Evolutionary conservation across 805 yeast genomes (phyloP).

Genomic region (Metschnikowia arizonensis): DNA sequence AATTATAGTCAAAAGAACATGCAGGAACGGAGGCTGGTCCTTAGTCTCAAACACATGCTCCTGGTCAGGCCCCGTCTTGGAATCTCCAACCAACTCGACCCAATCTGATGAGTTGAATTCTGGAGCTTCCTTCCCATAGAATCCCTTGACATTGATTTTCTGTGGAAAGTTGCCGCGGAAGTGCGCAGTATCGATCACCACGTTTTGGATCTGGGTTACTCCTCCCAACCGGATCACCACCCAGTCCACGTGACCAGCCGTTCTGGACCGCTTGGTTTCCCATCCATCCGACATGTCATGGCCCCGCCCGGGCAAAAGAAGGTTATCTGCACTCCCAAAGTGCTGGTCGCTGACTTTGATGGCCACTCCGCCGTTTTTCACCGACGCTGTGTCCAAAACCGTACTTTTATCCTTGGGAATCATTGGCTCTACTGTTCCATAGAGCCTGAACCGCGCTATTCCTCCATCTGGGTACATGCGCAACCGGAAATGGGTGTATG

Average conservation of each 20-base stretch:
- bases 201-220: constrained; percentile 47
- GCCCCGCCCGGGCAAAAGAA: constrained; percentile 91
- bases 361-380: constrained; percentile 85
- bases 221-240: constrained; percentile 78
- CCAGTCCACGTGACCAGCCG: constrained; percentile 87
- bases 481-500: constrained; percentile 75
- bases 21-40: constrained; percentile 45
- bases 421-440: constrained; percentile 79
- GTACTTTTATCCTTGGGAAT: constrained; percentile 44
- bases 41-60: constrained; percentile 58
- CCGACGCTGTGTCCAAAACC: constrained; percentile 72
- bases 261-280: constrained; percentile 92
- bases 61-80: constrained; percentile 77
- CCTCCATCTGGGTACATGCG: constrained; percentile 99
- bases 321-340: constrained; percentile 87
- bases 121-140: constrained; percentile 34
- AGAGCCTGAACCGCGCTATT: constrained; percentile 87
- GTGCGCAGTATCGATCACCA: constrained; percentile 87
- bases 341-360: constrained; percentile 85
- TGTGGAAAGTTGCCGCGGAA: constrained; percentile 95
- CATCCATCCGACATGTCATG: constrained; percentile 97
- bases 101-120: constrained; percentile 48
- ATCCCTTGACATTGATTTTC: constrained; percentile 63
- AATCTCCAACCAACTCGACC: constrained; percentile 59
- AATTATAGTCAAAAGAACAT: constrained; percentile 74